phyloP scores from a whole-genome alignment of 352 stramenopile genomes.

The Phytophthora sp. region DNA sequence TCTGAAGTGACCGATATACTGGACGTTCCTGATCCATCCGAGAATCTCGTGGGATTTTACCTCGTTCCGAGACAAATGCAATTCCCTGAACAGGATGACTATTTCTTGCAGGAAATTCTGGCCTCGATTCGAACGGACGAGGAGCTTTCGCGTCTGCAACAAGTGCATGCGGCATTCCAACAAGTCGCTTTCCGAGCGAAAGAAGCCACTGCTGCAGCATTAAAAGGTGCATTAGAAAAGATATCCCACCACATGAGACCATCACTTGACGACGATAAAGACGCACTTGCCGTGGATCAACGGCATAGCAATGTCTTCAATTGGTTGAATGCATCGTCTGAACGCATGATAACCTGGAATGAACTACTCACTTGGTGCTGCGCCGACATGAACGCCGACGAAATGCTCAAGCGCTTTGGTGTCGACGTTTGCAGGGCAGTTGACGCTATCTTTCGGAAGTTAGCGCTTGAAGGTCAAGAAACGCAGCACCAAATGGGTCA shows the following conservation, averaged over 20 bases:
- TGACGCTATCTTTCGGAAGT: constrained; percentile 23
- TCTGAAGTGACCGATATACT: constrained; percentile 7
- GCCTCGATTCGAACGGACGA: constrained; percentile 39
- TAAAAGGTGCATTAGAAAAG: constrained; percentile 25
- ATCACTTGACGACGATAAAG: constrained; percentile 1
- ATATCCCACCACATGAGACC: constrained; percentile 6
- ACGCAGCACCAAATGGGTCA: not conserved
- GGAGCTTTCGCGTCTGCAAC: constrained; percentile 35
- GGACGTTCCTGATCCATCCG: constrained; percentile 49
- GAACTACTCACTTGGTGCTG: constrained; percentile 47
- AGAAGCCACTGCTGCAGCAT: constrained; percentile 8
- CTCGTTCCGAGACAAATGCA: constrained; percentile 65
- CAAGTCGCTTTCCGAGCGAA: constrained; percentile 28
- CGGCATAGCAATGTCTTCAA: constrained; percentile 10
- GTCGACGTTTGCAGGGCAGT: constrained; percentile 17
- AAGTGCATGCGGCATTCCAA: constrained; percentile 40
- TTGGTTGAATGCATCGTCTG: constrained; percentile 17
- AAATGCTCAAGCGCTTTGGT: constrained; percentile 36
- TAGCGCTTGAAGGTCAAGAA: constrained; percentile 18
- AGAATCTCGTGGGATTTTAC: constrained; percentile 61
- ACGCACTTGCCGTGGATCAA: constrained; percentile 2
- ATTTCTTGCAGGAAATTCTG: constrained; percentile 54
- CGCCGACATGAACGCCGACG: constrained; percentile 36
- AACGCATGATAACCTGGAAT: constrained; percentile 38
- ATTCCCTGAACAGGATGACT: constrained; percentile 61